These are phyloP conservation scores for Fraxinus anomala DNA, from an alignment of 257 asterid genomes.

Conservation along the genomic window DNA sequence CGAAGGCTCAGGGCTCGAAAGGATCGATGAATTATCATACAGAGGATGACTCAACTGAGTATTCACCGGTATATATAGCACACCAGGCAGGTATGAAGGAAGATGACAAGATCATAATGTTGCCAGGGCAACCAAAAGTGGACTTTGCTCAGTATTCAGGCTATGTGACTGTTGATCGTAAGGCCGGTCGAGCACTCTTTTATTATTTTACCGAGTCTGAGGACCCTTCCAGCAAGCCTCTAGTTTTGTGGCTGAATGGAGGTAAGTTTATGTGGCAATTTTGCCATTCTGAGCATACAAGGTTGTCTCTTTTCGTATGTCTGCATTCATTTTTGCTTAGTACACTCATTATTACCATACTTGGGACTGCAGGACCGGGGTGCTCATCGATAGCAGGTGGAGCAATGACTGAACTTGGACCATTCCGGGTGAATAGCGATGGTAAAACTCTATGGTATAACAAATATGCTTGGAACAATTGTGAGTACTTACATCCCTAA, in stretches of 20 bases:
- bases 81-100: constrained; percentile 37
- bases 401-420: constrained; percentile 42
- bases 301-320: neutral
- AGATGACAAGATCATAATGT: constrained; percentile 26
- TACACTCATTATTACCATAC: neutral
- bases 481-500: constrained; percentile 1
- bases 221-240: constrained; percentile 34
- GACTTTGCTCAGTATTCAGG: constrained; percentile 44
- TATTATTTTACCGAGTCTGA: constrained; percentile 40
- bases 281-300: neutral
- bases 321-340: neutral
- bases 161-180: constrained; percentile 35
- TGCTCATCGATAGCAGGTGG: constrained; percentile 45
- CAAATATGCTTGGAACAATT: constrained; percentile 42
- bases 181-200: constrained; percentile 37
- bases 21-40: neutral
- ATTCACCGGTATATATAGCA: constrained; percentile 27
- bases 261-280: constrained; percentile 17
- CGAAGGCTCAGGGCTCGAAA: constrained; percentile 9
- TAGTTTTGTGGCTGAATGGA: constrained; percentile 47
- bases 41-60: neutral
- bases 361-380: constrained; percentile 36
- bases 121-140: constrained; percentile 49
- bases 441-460: constrained; percentile 36
- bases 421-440: constrained; percentile 36